A percentile compares a stretch with the other conserved stretches of the same genome.
These are phyloP conservation scores for Aspergillus glaucus DNA, from an alignment of 2,329 filamentous ascomycete genomes.

Conservation along the genomic window DNA sequence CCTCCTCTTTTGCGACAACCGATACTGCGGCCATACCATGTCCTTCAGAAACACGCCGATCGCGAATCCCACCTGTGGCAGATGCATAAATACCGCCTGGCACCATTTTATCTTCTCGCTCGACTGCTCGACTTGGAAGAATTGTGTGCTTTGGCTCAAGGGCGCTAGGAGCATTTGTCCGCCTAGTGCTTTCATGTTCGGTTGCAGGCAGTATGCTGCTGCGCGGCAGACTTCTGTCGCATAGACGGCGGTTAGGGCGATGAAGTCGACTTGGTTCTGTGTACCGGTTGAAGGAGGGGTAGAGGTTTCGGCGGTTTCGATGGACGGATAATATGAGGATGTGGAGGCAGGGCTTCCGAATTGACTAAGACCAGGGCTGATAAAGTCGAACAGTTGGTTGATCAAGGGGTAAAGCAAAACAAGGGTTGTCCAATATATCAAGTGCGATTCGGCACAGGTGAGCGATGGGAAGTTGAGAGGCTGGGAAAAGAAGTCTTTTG, in stretches of 20 bases:
- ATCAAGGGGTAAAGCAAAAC: conserved; percentile 16
- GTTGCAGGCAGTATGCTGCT: conserved; percentile 12
- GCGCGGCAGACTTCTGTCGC: conserved; percentile 14
- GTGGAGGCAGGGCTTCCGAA: not conserved
- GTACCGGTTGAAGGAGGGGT: not conserved
- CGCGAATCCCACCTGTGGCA: conserved; percentile 11
- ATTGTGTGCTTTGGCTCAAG: conserved; percentile 15
- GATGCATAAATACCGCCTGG: conserved; percentile 12
- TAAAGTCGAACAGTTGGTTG: conserved; percentile 9
- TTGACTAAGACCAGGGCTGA: conserved; percentile 5
- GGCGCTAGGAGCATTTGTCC: conserved; percentile 12
- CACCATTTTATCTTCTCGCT: conserved; percentile 13
- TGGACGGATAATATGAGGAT: not conserved
- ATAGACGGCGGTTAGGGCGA: conserved; percentile 12
- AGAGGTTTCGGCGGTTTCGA: conserved; percentile 1
- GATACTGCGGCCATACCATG: conserved; percentile 17
- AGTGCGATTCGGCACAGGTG: conserved; percentile 13
- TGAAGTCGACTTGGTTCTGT: conserved; percentile 4
- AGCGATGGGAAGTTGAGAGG: conserved; percentile 10
- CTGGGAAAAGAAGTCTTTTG: conserved; percentile 6
- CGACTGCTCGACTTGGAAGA: conserved; percentile 9
- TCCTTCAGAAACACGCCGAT: conserved; percentile 14
- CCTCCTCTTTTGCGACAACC: not conserved
- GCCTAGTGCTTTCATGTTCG: conserved; percentile 15
- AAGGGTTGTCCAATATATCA: conserved; percentile 11